These are phyloP conservation scores for Oenanthe sinensis DNA, from an alignment of 129 eudicot species.

Conservation along the genomic window DNA sequence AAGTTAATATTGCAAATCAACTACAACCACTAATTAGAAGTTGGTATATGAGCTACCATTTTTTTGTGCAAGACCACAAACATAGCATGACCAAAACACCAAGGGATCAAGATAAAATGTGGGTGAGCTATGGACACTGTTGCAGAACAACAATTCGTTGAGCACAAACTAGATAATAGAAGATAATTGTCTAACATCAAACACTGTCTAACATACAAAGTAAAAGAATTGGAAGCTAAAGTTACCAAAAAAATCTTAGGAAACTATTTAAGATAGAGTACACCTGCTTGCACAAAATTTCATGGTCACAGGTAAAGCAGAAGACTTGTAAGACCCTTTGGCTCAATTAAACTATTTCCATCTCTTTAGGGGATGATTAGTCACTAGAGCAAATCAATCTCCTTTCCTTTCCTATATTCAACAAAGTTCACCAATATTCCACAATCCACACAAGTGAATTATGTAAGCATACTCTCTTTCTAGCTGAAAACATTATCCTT, in stretches of 20 bases:
- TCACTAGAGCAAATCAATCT: neutral
- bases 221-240: neutral
- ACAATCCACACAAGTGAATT: neutral
- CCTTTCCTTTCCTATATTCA: neutral
- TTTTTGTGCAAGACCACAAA: too few species aligned
- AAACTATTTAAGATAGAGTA: neutral
- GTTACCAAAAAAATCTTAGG: neutral
- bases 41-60: neutral
- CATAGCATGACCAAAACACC: neutral
- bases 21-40: neutral
- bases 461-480: conserved; percentile 6
- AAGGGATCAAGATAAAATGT: neutral
- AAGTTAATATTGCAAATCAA: neutral
- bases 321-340: neutral
- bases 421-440: neutral
- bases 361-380: neutral
- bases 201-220: neutral
- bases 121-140: neutral
- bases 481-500: neutral
- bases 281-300: neutral
- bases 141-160: neutral
- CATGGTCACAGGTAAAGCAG: too few species aligned
- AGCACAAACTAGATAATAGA: neutral
- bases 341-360: neutral
- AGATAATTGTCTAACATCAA: neutral